Base-by-base conservation (phyloP, 2,329 filamentous ascomycete genomes). In the Pestalotiopsis fici region DNA sequence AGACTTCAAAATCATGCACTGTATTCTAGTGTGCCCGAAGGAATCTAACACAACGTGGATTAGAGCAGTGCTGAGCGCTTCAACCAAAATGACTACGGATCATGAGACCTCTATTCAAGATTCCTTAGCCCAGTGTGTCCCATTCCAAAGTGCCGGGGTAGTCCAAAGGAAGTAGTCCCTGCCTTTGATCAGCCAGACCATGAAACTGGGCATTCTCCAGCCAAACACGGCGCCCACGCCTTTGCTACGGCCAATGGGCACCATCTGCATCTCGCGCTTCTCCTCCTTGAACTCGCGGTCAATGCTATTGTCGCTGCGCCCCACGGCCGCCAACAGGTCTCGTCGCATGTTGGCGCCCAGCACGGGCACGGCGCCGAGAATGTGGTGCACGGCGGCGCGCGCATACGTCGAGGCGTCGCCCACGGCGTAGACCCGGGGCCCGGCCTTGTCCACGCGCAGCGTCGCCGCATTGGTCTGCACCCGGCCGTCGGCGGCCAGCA, bases 101-200 rank as follows among this genome's bases (percentile, higher is more conserved):
- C 1, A 50, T 21, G 21, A 3, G n/a, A 50, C 43, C 18, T 21
- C 18, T 2, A 23, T n/a, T 35, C 28, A 60, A 21, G 28, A 35
- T 18, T 60, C 57, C n/a, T 60, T 60, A 27, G 28, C 57, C 83
- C 83, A 87, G 61, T 85, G 82, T 66, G 82, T 82, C 18, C 85
- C 85, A 74, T 75, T 85, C 85, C 85, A 87, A 15, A 86, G 66
- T 3, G 71, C 71, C 0, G 74, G 80, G 1, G 81, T 83, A 11
- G 82, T 85, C 82, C 83, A 84, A 31, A 87, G 65, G 82, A 83
- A 87, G 68, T 85, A 85, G 68, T 86, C 83, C 21, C 83, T 74
- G 1, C 85, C 83, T 71, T 87, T 86, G 63, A 86, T 78, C 72
- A 83, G 60, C 82, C 83, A 86, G 0, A 86, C 80, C 55, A 83